phyloP scores from a whole-genome alignment of 1,284 basidiomycete genomes.

The Moesziomyces antarcticus region DNA sequence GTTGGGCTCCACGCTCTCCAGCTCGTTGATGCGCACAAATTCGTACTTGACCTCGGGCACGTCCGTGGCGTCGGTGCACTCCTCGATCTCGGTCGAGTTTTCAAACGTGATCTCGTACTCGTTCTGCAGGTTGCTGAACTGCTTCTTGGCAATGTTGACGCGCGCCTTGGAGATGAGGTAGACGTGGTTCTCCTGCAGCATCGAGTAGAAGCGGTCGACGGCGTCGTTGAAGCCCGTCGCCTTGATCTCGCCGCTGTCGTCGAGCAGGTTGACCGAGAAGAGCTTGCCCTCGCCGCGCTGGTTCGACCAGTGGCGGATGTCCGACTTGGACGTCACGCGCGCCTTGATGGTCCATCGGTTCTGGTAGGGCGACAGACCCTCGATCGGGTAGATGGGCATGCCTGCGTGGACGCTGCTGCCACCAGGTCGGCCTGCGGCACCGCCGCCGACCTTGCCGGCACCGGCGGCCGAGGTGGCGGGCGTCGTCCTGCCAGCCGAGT shows the following conservation, averaged over 20 bases:
- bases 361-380: constrained; percentile 94
- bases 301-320: constrained; percentile 90
- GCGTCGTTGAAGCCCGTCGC: constrained; percentile 87
- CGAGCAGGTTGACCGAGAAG: constrained; percentile 92
- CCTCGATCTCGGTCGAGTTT: constrained; percentile 69
- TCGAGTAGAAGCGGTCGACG: constrained; percentile 84
- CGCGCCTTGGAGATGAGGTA: constrained; percentile 90
- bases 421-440: constrained; percentile 35
- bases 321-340: constrained; percentile 87
- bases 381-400: constrained; percentile 81
- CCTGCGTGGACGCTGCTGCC: constrained; percentile 55
- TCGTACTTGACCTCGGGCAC: constrained; percentile 68
- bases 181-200: constrained; percentile 89
- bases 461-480: constrained; percentile 41
- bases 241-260: constrained; percentile 76
- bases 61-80: constrained; percentile 62
- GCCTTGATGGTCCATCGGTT: constrained; percentile 98
- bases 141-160: constrained; percentile 95
- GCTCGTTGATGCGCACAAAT: constrained; percentile 63
- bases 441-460: constrained; percentile 20
- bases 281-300: constrained; percentile 92
- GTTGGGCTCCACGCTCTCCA: constrained; percentile 64
- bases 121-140: constrained; percentile 89
- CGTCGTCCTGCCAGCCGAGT: constrained; percentile 43
- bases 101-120: constrained; percentile 96